These are phyloP conservation scores for Diutina mesorugosa DNA, from an alignment of 1,139 yeast species.

Conservation along the genomic window DNA sequence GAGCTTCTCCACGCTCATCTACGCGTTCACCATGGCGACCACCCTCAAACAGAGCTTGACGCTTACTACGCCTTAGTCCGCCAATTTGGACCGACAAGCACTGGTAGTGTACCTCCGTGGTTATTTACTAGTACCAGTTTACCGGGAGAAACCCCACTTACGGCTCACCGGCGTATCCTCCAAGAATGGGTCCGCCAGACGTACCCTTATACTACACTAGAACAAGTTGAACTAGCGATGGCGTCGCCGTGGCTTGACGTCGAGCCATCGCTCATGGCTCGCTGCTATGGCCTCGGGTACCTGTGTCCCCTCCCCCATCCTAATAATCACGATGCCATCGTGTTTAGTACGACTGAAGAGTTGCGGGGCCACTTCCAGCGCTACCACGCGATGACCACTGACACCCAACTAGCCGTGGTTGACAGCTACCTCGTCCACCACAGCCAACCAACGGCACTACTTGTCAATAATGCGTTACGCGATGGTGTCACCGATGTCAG, in stretches of 20 bases:
- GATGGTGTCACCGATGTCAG: background rate
- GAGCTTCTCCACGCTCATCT: background rate
- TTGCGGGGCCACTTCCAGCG: background rate
- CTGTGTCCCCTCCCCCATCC: background rate
- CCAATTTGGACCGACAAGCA: background rate
- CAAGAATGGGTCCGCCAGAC: background rate
- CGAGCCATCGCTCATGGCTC: background rate
- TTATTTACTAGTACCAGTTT: background rate
- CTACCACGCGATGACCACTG: background rate
- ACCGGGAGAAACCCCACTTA: background rate
- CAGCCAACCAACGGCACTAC: background rate
- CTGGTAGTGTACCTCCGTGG: background rate
- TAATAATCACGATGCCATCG: background rate
- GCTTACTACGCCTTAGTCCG: background rate
- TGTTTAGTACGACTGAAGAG: background rate
- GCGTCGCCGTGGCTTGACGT: background rate
- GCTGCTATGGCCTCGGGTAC: background rate
- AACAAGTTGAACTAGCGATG: background rate
- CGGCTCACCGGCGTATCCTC: background rate
- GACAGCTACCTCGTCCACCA: background rate
- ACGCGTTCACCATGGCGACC: background rate
- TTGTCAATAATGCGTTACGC: background rate
- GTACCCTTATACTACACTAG: background rate
- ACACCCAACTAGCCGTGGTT: background rate
- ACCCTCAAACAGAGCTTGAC: background rate